phyloP scores from a whole-genome alignment of 768 basidiomycete genomes.

The Lactifluus subvellereus region DNA sequence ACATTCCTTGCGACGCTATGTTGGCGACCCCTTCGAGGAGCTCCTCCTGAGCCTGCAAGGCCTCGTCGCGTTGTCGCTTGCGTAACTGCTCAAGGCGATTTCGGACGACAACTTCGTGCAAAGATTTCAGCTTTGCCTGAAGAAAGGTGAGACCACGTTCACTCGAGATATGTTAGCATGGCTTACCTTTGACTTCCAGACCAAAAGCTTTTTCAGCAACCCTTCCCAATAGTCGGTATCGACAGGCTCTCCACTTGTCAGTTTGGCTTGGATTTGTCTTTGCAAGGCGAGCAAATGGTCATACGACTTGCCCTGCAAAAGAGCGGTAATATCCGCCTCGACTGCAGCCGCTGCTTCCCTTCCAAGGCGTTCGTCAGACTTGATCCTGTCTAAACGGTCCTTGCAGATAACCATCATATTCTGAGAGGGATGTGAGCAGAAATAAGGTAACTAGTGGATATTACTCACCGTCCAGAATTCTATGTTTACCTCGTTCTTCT shows the following conservation, averaged over 20 bases:
- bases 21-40: slow-evolving; percentile 71
- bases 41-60: slow-evolving; percentile 89
- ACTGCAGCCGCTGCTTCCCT: slow-evolving; percentile 72
- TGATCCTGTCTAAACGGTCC: slow-evolving; percentile 76
- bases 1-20: slow-evolving; percentile 45
- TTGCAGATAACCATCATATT: slow-evolving; percentile 98
- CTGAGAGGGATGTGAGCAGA: slow-evolving; percentile 35
- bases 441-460: slow-evolving; percentile 1
- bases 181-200: slow-evolving; percentile 92
- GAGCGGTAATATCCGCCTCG: slow-evolving; percentile 73
- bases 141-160: slow-evolving; percentile 13
- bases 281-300: slow-evolving; percentile 81
- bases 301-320: slow-evolving; percentile 81
- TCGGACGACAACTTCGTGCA: slow-evolving; percentile 95
- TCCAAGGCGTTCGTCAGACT: slow-evolving; percentile 53
- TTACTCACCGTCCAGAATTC: slow-evolving; percentile 93
- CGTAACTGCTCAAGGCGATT: slow-evolving; percentile 95
- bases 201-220: slow-evolving; percentile 82
- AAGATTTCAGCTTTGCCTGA: slow-evolving; percentile 82
- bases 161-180: slow-evolving; percentile 5
- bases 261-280: slow-evolving; percentile 79
- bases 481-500: slow-evolving; percentile 76
- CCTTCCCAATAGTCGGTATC: slow-evolving; percentile 99
- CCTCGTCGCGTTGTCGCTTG: slow-evolving; percentile 93
- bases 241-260: slow-evolving; percentile 87